Base-by-base conservation (phyloP, 768 basidiomycete genomes). In the Termitomyces sp. region DNA sequence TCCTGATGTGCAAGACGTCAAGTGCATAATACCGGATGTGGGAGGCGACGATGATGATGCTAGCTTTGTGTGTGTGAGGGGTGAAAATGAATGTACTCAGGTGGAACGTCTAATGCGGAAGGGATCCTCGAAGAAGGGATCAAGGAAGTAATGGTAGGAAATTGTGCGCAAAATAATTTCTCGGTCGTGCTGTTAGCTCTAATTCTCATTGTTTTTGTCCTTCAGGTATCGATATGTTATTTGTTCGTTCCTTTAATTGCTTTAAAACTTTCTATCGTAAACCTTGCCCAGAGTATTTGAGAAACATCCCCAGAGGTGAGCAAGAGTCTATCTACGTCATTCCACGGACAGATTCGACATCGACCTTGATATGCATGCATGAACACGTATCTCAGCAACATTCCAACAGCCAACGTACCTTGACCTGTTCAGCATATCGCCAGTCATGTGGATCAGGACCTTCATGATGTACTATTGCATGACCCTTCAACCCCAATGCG, bases 1-100 rank as follows among this genome's bases (percentile, higher is more conserved):
- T 72, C 90, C 91, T 4, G 79, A 87, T 67, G 76, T 79, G 8
- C 83, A 92, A 68, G 92, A 94, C 67, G 77, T 91, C 67, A 92
- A 87, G 70, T 94, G 92, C 68, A 70, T 84, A 15, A 78, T 93
- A 48, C 89, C 89, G 5, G 91, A 92, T 66, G 72, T 73, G 49
- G 79, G 73, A 17, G 82, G 83, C 46, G 73, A 74, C 38, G 76
- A 76, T 7, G 79, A 81, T 6, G 80, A 80, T 15, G 86, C 82
- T 12, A 88, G 89, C 0, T 83, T 89, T 3, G 70, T 92, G 31
- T 93, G 91, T 64, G 84, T 86, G 11, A 78, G 91, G 50, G 92
- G 92, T 8, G 66, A 74, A 50, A 76, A 81, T 34, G 88, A 84
- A 43, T 94, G 92, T 59, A 70, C 72, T n/a, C 74, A 78, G 51